Base-by-base conservation (phyloP, 805 yeast species). In the Sugiyamaella americana region DNA sequence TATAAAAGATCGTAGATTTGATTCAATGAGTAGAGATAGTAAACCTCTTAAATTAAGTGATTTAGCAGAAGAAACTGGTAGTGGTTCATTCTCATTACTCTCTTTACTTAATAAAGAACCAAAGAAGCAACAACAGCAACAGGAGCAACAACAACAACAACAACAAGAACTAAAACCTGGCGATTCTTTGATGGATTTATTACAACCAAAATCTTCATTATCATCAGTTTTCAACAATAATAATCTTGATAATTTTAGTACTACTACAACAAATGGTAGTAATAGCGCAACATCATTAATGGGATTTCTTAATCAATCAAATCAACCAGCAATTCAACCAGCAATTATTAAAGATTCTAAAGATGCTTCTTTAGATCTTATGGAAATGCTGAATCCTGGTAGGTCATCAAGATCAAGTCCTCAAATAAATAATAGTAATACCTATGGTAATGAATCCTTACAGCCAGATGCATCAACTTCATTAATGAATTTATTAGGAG, bases 21-120 rank as follows among this genome's bases (percentile, higher is more conserved):
- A 47, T n/a, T 44, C 50, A 26, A 19, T 19, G 29, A 23, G 29
- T 35, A 26, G 37, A 11, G 30, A 13, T 36, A 39, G 39, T 11
- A 29, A 49, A 40, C 51, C 40, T 13, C 16, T 49, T 13, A 30
- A 22, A 26, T 47, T 49, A 19, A 26, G 53, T 23, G 50, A 42
- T 20, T n/a, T 48, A 32, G 24, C 37, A 20, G 42, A 41, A 11
- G 5, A 22, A 17, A 39, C 13, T 5, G 4, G 37, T 2, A 38
- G 8, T 16, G 35, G 50, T 13, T 36, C 45, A n/a, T 37, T 21
- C 21, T 41, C 46, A 24, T 36, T 48, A 3, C 23, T 47, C 43
- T 48, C 50, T 13, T 23, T 48, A 18, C 42, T 48, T 34, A 41
- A 35, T 21, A 43, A 35, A 6, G 24, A 23, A n/a, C 21, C 17